Percentiles rank a stretch among this genome's conserved stretches.
Conservation (phyloP, 2,329 filamentous ascomycete species). For the Exutisphaerella laricina region DNA sequence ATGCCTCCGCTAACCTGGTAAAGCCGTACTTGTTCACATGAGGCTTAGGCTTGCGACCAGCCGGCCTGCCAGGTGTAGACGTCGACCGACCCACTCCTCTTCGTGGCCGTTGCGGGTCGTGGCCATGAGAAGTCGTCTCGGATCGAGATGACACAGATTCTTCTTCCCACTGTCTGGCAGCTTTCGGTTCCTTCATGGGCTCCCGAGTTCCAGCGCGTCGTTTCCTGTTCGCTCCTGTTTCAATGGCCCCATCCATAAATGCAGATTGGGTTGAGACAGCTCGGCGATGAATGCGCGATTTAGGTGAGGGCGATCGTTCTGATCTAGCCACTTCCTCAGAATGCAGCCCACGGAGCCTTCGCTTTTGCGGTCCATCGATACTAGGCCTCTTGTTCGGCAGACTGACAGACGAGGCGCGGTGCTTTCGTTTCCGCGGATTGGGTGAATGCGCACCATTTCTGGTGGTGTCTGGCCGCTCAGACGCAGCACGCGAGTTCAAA, state of each 20-base stretch:
- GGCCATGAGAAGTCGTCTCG: slow-evolving; percentile 50
- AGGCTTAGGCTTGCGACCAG: slow-evolving; percentile 65
- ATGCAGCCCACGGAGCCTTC: slow-evolving; percentile 25
- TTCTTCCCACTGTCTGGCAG: slow-evolving; percentile 47
- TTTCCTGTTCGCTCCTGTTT: slow-evolving; percentile 22
- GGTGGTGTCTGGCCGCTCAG: slow-evolving; percentile 23
- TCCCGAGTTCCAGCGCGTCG: slow-evolving; percentile 49
- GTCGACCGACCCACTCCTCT: slow-evolving; percentile 48
- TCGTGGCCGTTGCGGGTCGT: slow-evolving; percentile 54
- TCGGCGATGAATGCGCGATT: slow-evolving; percentile 53
- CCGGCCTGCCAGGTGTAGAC: slow-evolving; percentile 45
- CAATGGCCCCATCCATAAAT: slow-evolving; percentile 47
- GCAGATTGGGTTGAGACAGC: slow-evolving; percentile 61
- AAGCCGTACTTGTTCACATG: slow-evolving; percentile 89
- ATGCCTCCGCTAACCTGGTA: slow-evolving; percentile 83
- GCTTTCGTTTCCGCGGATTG: slow-evolving; percentile 36
- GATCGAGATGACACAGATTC: slow-evolving; percentile 53
- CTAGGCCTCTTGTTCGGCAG: slow-evolving; percentile 32
- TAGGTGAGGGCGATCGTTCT: slow-evolving; percentile 56
- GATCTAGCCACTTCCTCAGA: slow-evolving; percentile 23
- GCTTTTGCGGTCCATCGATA: slow-evolving; percentile 26
- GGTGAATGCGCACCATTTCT: slow-evolving; percentile 23
- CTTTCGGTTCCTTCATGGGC: slow-evolving; percentile 30
- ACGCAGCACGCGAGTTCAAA: slow-evolving; percentile 27
- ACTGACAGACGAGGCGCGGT: slow-evolving; percentile 32